Evolutionary conservation across 257 asterid species (phyloP).

Genomic region (Fraxinus anomala): DNA sequence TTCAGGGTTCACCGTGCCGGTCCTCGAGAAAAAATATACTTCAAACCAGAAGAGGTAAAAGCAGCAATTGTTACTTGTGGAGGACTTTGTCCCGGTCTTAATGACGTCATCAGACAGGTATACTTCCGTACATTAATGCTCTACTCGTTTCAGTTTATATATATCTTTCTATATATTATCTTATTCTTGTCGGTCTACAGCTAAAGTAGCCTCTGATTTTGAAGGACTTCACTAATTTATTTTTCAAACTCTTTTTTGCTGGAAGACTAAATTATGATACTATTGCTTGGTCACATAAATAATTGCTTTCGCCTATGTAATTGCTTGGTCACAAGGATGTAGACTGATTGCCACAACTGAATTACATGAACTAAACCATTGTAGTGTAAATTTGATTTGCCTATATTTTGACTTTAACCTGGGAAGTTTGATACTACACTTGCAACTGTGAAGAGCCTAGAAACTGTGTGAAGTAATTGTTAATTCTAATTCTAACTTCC

Average conservation of each 20-base stretch:
- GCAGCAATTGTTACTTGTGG: constrained; percentile 96
- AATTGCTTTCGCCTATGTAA: not conserved
- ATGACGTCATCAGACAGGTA: constrained; percentile 92
- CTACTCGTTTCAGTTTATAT: constrained; percentile 16
- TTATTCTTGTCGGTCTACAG: not conserved
- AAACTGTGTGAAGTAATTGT: constrained; percentile 10
- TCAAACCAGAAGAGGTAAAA: constrained; percentile 84
- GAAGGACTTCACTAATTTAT: not conserved
- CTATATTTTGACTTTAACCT: constrained; percentile 6
- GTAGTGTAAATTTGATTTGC: not conserved
- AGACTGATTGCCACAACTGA: constrained; percentile 17
- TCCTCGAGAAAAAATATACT: constrained; percentile 80
- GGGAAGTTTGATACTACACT: not conserved
- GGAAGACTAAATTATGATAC: not conserved
- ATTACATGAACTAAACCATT: constrained; percentile 9
- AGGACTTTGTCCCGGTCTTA: constrained; percentile 96
- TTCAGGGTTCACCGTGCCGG: constrained; percentile 96
- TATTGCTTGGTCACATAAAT: not conserved
- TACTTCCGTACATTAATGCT: not conserved
- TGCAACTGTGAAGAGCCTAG: not conserved
- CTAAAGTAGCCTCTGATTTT: not conserved
- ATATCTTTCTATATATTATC: not conserved
- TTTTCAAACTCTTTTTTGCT: constrained; percentile 9
- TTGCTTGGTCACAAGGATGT: not conserved
- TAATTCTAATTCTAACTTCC: constrained; percentile 14